Conservation (phyloP, 2,329 filamentous ascomycete genomes). For the Lizonia empirigonia region DNA sequence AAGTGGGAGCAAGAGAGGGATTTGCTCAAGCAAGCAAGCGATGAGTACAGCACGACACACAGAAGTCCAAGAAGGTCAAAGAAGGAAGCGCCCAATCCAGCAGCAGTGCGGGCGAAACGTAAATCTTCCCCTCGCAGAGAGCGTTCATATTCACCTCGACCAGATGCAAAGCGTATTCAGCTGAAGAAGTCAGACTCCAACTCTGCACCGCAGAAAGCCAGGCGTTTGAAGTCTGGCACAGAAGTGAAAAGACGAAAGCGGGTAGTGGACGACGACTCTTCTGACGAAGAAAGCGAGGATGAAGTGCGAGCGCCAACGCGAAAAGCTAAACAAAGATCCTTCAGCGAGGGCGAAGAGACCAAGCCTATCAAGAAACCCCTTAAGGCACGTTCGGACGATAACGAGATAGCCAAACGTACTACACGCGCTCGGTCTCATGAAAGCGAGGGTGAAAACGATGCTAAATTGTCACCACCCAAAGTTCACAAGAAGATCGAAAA, state of each 20-base stretch:
- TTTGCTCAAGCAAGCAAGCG: conserved; percentile 76
- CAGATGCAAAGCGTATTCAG: conserved; percentile 35
- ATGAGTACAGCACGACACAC: conserved; percentile 55
- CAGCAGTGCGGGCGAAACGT: conserved; percentile 38
- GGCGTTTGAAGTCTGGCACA: conserved; percentile 43
- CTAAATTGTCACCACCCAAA: conserved; percentile 34
- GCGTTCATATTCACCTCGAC: conserved; percentile 43
- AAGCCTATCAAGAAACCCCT: conserved; percentile 41
- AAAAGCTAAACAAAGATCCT: conserved; percentile 42
- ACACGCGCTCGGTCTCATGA: conserved; percentile 35
- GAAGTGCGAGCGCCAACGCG: conserved; percentile 45
- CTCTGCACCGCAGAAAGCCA: conserved; percentile 39
- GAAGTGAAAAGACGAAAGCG: conserved; percentile 41
- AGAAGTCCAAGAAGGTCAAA: conserved; percentile 43
- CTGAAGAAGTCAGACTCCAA: conserved; percentile 30
- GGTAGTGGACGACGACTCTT: conserved; percentile 43
- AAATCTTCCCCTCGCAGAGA: conserved; percentile 42
- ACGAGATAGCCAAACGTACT: conserved; percentile 33
- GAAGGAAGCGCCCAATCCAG: conserved; percentile 40
- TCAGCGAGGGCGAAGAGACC: conserved; percentile 43
- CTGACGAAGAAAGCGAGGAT: conserved; percentile 46
- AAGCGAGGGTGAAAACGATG: conserved; percentile 37
- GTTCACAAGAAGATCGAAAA: conserved; percentile 36
- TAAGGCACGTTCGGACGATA: conserved; percentile 41
- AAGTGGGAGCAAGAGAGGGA: conserved; percentile 90